A percentile compares a stretch with the other conserved stretches of the same genome.
These are phyloP conservation scores for Phanerochaete sordida DNA, from an alignment of 768 basidiomycete genomes.

Conservation along the genomic window DNA sequence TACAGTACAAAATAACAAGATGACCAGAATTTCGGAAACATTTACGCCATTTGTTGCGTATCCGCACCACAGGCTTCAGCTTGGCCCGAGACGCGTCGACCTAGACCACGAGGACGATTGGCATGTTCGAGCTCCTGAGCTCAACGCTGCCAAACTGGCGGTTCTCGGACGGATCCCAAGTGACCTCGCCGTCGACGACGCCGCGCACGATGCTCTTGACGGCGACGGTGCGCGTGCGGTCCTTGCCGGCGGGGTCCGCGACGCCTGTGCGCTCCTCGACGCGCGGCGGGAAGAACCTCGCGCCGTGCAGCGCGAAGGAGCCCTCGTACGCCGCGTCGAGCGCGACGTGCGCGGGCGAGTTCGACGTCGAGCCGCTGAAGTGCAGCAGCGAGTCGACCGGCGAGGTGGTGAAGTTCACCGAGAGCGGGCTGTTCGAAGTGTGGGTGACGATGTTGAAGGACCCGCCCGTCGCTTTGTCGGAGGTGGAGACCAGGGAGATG, in stretches of 20 bases:
- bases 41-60: too few relatives aligned
- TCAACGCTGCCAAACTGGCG: constrained; percentile 2
- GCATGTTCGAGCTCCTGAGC: background rate
- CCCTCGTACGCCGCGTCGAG: constrained; percentile 42
- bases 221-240: constrained; percentile 29
- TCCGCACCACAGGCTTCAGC: too few relatives aligned
- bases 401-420: constrained; percentile 24
- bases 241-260: constrained; percentile 33
- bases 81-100: too few relatives aligned
- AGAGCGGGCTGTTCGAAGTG: constrained; percentile 29
- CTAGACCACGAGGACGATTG: background rate
- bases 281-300: constrained; percentile 17
- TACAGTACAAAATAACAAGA: too few relatives aligned
- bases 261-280: constrained; percentile 19
- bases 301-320: constrained; percentile 28
- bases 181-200: constrained; percentile 5
- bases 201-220: constrained; percentile 5
- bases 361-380: constrained; percentile 28
- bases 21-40: too few relatives aligned
- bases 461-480: constrained; percentile 21
- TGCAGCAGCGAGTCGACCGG: constrained; percentile 35
- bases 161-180: constrained; percentile 9
- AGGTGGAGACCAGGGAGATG: constrained; percentile 31
- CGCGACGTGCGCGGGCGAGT: constrained; percentile 21
- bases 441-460: constrained; percentile 29